These are phyloP conservation scores for Phialophora macrospora DNA, from an alignment of 2,329 filamentous ascomycete genomes.

Conservation along the genomic window DNA sequence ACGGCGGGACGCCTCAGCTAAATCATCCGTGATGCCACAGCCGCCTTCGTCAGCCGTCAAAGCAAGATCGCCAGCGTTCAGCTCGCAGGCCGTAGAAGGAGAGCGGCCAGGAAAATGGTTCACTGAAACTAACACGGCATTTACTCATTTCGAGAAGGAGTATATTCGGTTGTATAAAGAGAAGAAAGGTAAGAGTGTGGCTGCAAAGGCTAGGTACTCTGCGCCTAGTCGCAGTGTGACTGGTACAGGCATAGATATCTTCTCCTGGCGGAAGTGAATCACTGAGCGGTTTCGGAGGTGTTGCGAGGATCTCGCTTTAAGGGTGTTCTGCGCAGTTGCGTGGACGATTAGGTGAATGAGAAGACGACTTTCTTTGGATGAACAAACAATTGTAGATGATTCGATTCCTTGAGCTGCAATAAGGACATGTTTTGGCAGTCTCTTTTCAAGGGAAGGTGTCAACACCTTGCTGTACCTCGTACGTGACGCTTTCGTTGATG, in stretches of 20 bases:
- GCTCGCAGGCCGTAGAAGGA: not conserved
- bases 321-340: not conserved
- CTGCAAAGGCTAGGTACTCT: not conserved
- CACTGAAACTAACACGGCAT: constrained; percentile 14
- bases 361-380: not conserved
- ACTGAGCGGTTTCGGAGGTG: not conserved
- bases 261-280: constrained; percentile 12
- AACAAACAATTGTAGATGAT: not conserved
- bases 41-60: not conserved
- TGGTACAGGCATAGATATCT: constrained; percentile 12
- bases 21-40: constrained; percentile 7
- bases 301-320: not conserved
- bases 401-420: not conserved
- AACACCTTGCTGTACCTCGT: not conserved
- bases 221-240: not conserved
- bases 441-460: not conserved
- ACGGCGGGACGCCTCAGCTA: not conserved
- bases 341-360: not conserved
- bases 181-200: not conserved
- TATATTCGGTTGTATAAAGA: not conserved
- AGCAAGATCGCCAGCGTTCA: not conserved
- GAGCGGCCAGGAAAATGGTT: not conserved
- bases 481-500: not conserved
- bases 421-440: not conserved
- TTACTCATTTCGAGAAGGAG: constrained; percentile 10